phyloP scores from a whole-genome alignment of 1,284 basidiomycete genomes.

The Lentinula novae-zelandiae region DNA sequence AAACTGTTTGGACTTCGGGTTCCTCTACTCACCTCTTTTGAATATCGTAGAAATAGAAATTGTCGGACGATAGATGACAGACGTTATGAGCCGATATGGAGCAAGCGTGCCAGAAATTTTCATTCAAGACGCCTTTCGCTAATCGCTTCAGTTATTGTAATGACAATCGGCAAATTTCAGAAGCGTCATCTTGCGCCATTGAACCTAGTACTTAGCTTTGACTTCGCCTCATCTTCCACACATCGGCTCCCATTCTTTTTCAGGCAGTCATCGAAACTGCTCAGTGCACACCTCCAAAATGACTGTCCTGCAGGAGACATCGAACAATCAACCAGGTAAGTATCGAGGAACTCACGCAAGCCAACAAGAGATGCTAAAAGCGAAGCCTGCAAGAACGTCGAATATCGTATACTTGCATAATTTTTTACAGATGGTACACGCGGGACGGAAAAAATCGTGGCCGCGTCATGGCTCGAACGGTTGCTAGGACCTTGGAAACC shows the following conservation, averaged over 20 bases:
- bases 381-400: neutral
- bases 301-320: neutral
- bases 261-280: neutral
- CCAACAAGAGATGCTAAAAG: too few relatives aligned
- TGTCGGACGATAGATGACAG: neutral
- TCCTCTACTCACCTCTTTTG: neutral
- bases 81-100: neutral
- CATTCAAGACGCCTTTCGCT: neutral
- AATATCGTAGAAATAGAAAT: neutral
- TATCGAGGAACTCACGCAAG: neutral
- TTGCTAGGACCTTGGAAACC: neutral
- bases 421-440: conserved; percentile 7
- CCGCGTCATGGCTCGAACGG: conserved; percentile 1
- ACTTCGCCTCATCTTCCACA: too few relatives aligned
- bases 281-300: neutral
- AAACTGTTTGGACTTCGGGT: neutral
- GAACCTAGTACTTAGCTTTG: too few relatives aligned
- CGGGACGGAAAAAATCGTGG: conserved; percentile 1
- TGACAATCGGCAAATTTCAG: too few relatives aligned
- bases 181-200: too few relatives aligned
- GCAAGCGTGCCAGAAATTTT: neutral
- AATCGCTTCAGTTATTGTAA: too few relatives aligned
- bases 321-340: neutral
- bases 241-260: too few relatives aligned
- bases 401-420: neutral